Percentiles rank a stretch among this genome's conserved stretches.
Evolutionary conservation across 257 asterid species (phyloP).

Genomic region (Penstemon davidsonii): DNA sequence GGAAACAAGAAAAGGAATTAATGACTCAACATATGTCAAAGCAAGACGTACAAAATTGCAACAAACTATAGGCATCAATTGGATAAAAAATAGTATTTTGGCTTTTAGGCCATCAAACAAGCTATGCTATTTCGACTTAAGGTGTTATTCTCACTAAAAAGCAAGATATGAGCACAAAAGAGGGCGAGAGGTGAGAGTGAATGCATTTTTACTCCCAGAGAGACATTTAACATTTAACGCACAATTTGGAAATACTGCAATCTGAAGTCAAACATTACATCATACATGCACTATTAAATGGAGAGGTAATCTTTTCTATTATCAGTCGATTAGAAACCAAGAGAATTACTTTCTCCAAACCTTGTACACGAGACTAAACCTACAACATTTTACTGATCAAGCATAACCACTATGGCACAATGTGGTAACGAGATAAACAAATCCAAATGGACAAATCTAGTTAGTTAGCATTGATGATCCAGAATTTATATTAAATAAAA

Average conservation of each 20-base stretch:
- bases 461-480: not conserved
- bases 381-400: not conserved
- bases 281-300: not conserved
- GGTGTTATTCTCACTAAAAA: not conserved
- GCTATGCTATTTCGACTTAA: not conserved
- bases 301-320: not conserved
- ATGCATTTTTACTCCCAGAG: not conserved
- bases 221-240: not conserved
- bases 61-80: not conserved
- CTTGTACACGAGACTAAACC: not conserved
- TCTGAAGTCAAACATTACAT: not conserved
- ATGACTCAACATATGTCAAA: not conserved
- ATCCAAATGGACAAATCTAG: not conserved
- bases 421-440: not conserved
- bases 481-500: conserved; percentile 14
- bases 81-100: not conserved
- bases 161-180: not conserved
- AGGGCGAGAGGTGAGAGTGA: not conserved
- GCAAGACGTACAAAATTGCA: not conserved
- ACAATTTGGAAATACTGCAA: no score
- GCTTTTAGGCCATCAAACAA: not conserved
- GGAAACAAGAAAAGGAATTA: not conserved
- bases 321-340: not conserved
- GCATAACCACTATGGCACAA: not conserved
- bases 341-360: not conserved